phyloP scores from a whole-genome alignment of 176 grass and related monocot genomes.

The Metroxylon sagu region DNA sequence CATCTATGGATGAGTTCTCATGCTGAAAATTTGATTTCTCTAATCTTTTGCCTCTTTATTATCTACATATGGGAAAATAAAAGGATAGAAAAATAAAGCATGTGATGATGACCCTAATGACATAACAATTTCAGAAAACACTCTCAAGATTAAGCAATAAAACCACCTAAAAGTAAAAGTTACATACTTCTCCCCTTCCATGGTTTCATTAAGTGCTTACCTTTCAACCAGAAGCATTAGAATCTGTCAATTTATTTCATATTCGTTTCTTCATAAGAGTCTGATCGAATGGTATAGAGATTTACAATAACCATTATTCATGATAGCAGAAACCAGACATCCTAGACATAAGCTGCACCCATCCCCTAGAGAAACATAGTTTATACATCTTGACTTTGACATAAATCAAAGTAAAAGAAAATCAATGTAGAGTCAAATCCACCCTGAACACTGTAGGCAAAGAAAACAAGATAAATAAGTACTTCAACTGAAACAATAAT shows the following conservation, averaged over 20 bases:
- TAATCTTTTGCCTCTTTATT: constrained; percentile 63
- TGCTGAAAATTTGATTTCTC: constrained; percentile 52
- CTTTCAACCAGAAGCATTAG: constrained; percentile 97
- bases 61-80: constrained; percentile 32
- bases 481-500: no score
- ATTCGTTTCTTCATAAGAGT: constrained; percentile 91
- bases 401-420: constrained; percentile 1
- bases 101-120: constrained; percentile 69
- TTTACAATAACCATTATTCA: constrained; percentile 87
- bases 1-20: constrained; percentile 71
- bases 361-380: constrained; percentile 74
- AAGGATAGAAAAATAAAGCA: constrained; percentile 20
- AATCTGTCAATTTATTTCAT: constrained; percentile 96
- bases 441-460: no score
- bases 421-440: neutral
- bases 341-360: constrained; percentile 77
- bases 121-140: constrained; percentile 1
- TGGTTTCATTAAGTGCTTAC: constrained; percentile 87
- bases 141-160: neutral
- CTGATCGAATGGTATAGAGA: constrained; percentile 82
- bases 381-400: constrained; percentile 57
- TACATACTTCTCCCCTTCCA: constrained; percentile 91
- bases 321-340: constrained; percentile 77
- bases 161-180: constrained; percentile 14
- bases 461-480: no score